Evolutionary conservation across 768 basidiomycete genomes (phyloP).

Genomic region (Hortiboletus flavorubellus): DNA sequence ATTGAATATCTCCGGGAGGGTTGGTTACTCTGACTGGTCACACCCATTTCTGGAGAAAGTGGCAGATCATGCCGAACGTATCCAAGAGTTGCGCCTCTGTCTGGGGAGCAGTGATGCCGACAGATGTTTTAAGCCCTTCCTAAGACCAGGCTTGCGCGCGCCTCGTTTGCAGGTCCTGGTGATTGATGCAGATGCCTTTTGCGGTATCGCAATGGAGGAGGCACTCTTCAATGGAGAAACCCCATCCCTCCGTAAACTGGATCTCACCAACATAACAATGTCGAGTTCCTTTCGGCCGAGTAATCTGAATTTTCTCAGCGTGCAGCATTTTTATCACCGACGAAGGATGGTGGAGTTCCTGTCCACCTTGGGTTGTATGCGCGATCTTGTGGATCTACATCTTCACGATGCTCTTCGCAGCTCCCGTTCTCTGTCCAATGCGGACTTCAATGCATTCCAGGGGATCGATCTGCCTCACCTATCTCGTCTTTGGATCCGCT

Average conservation of each 20-base stretch:
- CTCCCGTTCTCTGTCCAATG: neutral
- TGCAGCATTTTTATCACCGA: neutral
- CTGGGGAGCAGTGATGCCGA: too few species aligned
- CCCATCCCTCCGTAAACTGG: neutral
- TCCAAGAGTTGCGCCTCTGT: neutral
- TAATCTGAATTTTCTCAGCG: neutral
- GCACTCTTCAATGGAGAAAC: neutral
- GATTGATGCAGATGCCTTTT: too few species aligned
- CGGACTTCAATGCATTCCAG: neutral
- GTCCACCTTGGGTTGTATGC: neutral
- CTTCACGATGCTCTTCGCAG: neutral
- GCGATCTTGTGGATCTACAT: neutral
- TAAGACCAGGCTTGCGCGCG: too few species aligned
- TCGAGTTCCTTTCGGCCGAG: too few species aligned
- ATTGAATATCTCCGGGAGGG: neutral
- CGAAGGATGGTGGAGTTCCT: neutral
- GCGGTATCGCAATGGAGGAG: too few species aligned
- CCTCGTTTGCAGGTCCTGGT: neutral
- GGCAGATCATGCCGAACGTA: neutral
- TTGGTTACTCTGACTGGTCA: constrained; percentile 13
- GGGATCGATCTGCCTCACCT: neutral
- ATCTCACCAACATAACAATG: too few species aligned
- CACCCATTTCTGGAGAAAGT: too few species aligned
- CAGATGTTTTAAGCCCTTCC: too few species aligned
- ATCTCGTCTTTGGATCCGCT: neutral